Conservation (phyloP, 306 rosid species). For the Urtica urens region DNA sequence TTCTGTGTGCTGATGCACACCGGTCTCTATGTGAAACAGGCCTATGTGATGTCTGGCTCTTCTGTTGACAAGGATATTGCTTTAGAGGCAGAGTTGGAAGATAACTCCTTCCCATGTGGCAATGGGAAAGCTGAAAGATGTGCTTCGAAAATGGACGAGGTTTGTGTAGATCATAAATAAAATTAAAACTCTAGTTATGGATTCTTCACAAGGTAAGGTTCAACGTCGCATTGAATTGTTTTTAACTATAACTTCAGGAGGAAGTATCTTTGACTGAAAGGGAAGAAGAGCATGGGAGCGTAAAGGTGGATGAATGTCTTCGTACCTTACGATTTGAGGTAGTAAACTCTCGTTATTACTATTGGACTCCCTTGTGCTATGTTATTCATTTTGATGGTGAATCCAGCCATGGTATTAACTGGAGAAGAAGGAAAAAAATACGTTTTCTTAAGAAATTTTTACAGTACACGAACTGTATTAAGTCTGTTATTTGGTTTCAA, state of each 20-base stretch:
- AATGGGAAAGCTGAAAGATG: constrained; percentile 14
- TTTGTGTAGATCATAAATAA: constrained; percentile 18
- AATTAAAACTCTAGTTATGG: constrained; percentile 18
- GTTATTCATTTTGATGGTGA: not conserved
- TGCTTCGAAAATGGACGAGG: constrained; percentile 15
- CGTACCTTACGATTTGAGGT: constrained; percentile 76
- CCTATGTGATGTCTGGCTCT: constrained; percentile 20
- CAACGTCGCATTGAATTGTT: not conserved
- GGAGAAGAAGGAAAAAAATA: too few relatives aligned
- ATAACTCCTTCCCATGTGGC: constrained; percentile 20
- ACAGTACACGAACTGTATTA: too few relatives aligned
- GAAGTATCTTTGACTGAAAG: constrained; percentile 15
- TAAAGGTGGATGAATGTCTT: constrained; percentile 27
- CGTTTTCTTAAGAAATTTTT: too few relatives aligned
- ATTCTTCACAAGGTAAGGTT: constrained; percentile 6
- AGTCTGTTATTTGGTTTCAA: too few relatives aligned
- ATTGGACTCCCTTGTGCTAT: not conserved
- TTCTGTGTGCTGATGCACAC: not conserved
- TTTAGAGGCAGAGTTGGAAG: constrained; percentile 27
- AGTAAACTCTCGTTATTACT: not conserved
- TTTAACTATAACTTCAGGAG: constrained; percentile 33
- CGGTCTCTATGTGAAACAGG: constrained; percentile 32
- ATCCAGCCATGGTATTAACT: too few relatives aligned
- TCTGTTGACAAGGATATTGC: constrained; percentile 19
- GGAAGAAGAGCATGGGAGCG: constrained; percentile 21